Percentiles rank a stretch among this genome's conserved stretches.
phyloP scores from a whole-genome alignment of 2,329 filamentous ascomycete genomes.

The Ceratocystis cubensis region DNA sequence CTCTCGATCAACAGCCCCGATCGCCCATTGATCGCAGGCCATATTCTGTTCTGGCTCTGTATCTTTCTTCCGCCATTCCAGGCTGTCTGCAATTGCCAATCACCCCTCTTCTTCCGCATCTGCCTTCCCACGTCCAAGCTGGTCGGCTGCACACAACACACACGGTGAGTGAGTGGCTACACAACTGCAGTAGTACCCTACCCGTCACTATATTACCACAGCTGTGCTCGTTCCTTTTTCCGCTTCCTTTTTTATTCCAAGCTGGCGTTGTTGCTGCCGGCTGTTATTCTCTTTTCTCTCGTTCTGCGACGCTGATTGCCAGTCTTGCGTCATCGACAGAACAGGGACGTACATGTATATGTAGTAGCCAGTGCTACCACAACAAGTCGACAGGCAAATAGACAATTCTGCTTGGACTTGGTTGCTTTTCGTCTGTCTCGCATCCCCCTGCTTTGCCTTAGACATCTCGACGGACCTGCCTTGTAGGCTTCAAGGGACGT shows the following conservation, averaged over 20 bases:
- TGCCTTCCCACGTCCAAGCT: neutral
- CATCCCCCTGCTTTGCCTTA: neutral
- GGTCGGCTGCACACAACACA: neutral
- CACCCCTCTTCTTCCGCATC: too few species aligned
- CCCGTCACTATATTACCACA: neutral
- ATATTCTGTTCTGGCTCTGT: too few species aligned
- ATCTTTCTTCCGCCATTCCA: too few species aligned
- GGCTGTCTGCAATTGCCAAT: too few species aligned
- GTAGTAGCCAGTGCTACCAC: constrained; percentile 1
- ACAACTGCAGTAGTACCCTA: neutral
- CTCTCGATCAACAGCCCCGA: too few species aligned
- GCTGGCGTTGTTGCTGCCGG: too few species aligned
- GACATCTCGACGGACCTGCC: neutral
- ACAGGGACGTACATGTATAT: neutral
- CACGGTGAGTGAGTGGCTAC: neutral
- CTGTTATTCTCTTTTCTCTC: neutral
- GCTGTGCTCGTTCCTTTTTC: neutral
- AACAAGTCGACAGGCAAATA: neutral
- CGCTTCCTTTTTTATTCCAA: too few species aligned
- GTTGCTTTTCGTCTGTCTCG: neutral
- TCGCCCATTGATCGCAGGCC: too few species aligned
- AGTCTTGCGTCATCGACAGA: constrained; percentile 4
- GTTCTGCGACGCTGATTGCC: neutral
- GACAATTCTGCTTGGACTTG: neutral
- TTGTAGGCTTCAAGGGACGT: neutral